These are phyloP conservation scores for Irpex sp. DNA, from an alignment of 1,284 basidiomycete genomes.

Conservation along the genomic window DNA sequence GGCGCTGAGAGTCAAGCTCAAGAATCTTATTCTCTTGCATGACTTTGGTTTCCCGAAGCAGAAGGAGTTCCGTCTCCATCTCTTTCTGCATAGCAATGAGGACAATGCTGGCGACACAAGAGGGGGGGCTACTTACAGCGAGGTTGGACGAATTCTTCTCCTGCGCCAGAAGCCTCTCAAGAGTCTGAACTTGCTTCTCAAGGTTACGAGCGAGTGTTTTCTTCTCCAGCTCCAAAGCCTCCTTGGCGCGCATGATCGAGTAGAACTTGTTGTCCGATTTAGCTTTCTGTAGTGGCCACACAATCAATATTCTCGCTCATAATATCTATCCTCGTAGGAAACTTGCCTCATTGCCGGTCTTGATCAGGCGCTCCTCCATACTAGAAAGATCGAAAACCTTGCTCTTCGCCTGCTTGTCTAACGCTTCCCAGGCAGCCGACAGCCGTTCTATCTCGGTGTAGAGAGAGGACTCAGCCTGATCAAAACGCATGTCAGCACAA, in stretches of 20 bases:
- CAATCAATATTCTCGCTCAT: slow-evolving; percentile 9
- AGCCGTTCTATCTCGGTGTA: slow-evolving; percentile 91
- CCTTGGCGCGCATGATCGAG: slow-evolving; percentile 90
- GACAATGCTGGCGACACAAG: too few relatives aligned
- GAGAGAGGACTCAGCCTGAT: slow-evolving; percentile 78
- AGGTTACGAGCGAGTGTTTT: slow-evolving; percentile 72
- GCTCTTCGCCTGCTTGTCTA: slow-evolving; percentile 86
- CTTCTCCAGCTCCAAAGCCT: slow-evolving; percentile 83
- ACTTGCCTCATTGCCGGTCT: slow-evolving; percentile 71
- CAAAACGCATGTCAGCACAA: neutral
- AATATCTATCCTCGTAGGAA: neutral
- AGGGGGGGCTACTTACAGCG: slow-evolving; percentile 15
- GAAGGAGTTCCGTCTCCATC: slow-evolving; percentile 54
- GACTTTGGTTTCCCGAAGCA: slow-evolving; percentile 47
- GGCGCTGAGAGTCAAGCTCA: neutral
- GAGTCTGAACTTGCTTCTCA: slow-evolving; percentile 84
- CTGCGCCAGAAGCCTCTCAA: slow-evolving; percentile 77
- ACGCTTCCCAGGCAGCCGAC: slow-evolving; percentile 88
- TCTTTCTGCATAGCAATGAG: slow-evolving; percentile 45
- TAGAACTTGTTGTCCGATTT: slow-evolving; percentile 97
- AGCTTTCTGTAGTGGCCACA: slow-evolving; percentile 66
- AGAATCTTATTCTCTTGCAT: slow-evolving; percentile 45
- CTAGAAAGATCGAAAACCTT: slow-evolving; percentile 87
- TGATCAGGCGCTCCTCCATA: slow-evolving; percentile 82
- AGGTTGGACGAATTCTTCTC: slow-evolving; percentile 53